These are phyloP conservation scores for Macadamia tetraphylla DNA, from an alignment of 164 flowering plant species.

Conservation along the genomic window DNA sequence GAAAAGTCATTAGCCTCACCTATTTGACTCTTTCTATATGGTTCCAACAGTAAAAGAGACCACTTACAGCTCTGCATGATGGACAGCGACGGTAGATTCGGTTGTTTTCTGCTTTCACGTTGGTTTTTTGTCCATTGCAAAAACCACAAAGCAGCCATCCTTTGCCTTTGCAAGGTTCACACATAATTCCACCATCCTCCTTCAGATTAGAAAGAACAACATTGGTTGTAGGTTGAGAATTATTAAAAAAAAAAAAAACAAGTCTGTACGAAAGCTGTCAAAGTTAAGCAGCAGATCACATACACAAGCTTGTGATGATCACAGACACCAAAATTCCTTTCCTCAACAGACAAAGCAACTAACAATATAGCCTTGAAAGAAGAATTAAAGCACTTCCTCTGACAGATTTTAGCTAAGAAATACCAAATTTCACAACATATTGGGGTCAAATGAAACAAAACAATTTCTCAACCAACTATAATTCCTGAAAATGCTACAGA, in stretches of 20 bases:
- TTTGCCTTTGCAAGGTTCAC: constrained; percentile 74
- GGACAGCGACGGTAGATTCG: constrained; percentile 87
- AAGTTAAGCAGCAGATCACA: too few species aligned
- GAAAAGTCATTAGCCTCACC: not conserved
- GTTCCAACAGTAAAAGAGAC: not conserved
- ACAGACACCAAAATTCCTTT: not conserved
- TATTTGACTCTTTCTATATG: not conserved
- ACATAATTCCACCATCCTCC: constrained; percentile 50
- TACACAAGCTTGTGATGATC: not conserved
- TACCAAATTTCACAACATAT: too few species aligned
- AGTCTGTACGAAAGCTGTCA: too few species aligned
- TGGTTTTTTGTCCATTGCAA: constrained; percentile 78
- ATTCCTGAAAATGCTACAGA: too few species aligned
- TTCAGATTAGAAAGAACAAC: constrained; percentile 12
- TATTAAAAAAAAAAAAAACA: too few species aligned
- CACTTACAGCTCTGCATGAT: constrained; percentile 82
- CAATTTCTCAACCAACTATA: too few species aligned
- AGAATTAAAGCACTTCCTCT: too few species aligned
- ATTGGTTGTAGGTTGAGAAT: not conserved
- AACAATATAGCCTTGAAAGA: too few species aligned
- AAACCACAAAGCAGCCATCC: constrained; percentile 94
- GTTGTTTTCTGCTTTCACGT: constrained; percentile 63
- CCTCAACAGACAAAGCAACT: too few species aligned
- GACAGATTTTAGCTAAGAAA: too few species aligned
- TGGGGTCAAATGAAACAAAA: too few species aligned